Percentiles rank a stretch among this genome's conserved stretches.
phyloP scores from a whole-genome alignment of 257 asterid genomes.

The Jaltomata sinuosa region DNA sequence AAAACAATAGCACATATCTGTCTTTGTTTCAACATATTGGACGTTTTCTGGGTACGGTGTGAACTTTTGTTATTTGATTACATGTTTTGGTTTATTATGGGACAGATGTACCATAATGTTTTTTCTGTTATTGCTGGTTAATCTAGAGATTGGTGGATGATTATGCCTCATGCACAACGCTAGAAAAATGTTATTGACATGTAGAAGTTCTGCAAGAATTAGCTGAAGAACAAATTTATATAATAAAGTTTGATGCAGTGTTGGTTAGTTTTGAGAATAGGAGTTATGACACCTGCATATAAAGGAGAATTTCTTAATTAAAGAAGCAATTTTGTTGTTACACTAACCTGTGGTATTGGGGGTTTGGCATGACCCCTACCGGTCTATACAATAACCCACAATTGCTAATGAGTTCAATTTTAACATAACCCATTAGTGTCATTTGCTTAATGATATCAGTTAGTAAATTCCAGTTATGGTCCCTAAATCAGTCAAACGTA shows the following conservation, averaged over 20 bases:
- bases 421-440: neutral
- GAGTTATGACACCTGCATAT: neutral
- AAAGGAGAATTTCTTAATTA: neutral
- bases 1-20: too few relatives aligned
- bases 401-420: neutral
- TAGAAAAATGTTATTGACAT: neutral
- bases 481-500: neutral
- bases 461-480: neutral
- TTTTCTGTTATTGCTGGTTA: neutral
- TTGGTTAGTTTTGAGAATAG: neutral
- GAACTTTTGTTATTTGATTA: neutral
- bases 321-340: neutral
- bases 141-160: neutral
- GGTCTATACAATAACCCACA: neutral
- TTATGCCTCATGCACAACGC: neutral
- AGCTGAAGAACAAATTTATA: neutral
- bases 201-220: neutral
- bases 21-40: too few relatives aligned
- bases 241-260: neutral
- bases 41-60: neutral
- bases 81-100: neutral
- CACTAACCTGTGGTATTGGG: neutral
- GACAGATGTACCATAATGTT: neutral
- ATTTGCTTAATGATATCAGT: neutral
- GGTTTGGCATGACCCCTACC: neutral